Evolutionary conservation across 208 protist genomes (phyloP), one percentile per base, ranked within the genome.

Genomic region (Novymonas esmeraldas): DNA sequence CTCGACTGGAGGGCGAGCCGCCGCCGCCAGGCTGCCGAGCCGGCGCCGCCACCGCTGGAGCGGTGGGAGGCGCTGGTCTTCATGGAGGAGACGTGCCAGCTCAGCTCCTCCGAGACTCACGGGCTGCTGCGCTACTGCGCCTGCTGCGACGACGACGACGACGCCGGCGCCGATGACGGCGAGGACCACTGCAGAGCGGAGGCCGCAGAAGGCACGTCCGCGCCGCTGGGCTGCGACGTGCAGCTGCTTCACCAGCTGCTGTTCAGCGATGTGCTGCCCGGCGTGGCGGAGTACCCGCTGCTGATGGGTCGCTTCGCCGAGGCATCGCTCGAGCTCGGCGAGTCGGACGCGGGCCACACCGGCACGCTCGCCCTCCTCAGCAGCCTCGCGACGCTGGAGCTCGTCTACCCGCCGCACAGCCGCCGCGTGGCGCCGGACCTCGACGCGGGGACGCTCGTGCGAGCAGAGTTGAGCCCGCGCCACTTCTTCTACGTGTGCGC

Each of bases 291-390:
- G 52, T 95, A 85, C 72, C 69, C 80, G 26, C 64, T 95, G 36
- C 69, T 95, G 2, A 81, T 87, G 58, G 74, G 70, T 0, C 79
- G 81, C 29, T 85, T 92, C 22, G 77, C 85, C 5, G 90, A 95
- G 66, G 70, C 76, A 3, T 68, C 83, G 33, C 70, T 70, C 28
- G 80, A 81, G 24, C 54, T 76, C 7, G 41, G 44, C 9, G 79
- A 73, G 45, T 49, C 28, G 22, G 69, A 58, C 26, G 54, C 16
- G 18, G 16, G 31, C 24, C 39, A 22, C n/a, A 85, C 84, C 6
- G 87, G 87, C 34, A 81, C 85, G 9, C 62, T 85, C 13, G 80
- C 81, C 11, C 76, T 90, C 22, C 42, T 79, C 13, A 39, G 49
- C 31, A 51, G 44, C n/a, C 39, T 60, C 0, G 26, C 28, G 9